Evolutionary conservation across 2,329 filamentous ascomycete species (phyloP).

Genomic region (Trichoderma lentiforme): DNA sequence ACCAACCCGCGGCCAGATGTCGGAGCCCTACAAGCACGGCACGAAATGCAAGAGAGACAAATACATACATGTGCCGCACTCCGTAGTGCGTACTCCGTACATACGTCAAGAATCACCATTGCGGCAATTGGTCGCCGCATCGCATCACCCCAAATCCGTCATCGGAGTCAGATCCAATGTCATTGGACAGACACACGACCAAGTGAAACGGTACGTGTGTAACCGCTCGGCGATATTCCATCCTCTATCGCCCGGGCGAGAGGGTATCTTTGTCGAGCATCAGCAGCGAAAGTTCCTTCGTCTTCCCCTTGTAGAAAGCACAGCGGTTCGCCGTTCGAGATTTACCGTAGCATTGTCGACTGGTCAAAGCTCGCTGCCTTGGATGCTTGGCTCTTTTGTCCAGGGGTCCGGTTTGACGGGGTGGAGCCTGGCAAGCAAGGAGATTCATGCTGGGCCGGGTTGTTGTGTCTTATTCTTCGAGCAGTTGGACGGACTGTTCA

Average conservation of each 20-base stretch:
- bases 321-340: background rate
- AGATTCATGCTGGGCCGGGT: background rate
- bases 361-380: background rate
- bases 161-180: background rate
- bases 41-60: background rate
- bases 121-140: background rate
- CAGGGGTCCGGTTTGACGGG: background rate
- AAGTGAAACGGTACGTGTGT: background rate
- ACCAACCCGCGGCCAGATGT: background rate
- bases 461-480: background rate
- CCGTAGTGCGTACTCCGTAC: too few relatives aligned
- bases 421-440: background rate
- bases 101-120: background rate
- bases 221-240: conserved; percentile 5
- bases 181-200: background rate
- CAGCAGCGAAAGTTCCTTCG: conserved; percentile 3
- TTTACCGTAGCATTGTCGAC: conserved; percentile 6
- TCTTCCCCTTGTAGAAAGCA: background rate
- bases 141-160: background rate
- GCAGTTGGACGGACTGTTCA: background rate
- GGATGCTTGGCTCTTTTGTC: background rate
- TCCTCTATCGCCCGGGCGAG: background rate
- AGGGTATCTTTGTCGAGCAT: conserved; percentile 3
- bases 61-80: background rate
- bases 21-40: background rate